Conservation (phyloP, 495 filamentous ascomycete species). For the Hypoxylon trugodes region DNA sequence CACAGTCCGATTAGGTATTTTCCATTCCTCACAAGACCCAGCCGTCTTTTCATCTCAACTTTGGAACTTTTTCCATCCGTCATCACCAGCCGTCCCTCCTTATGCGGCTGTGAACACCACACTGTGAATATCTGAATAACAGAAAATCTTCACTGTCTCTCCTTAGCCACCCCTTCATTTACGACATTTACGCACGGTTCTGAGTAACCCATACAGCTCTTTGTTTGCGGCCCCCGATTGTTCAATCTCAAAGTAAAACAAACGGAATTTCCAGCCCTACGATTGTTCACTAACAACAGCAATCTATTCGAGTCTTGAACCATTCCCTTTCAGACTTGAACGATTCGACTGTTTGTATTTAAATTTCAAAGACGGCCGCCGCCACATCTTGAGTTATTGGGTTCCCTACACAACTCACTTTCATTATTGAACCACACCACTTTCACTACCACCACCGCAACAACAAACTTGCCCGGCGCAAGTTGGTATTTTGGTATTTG, state of each 20-base stretch:
- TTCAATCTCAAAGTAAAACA: constrained; percentile 19
- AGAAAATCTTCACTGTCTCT: constrained; percentile 18
- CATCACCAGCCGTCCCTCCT: constrained; percentile 38
- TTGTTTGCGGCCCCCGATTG: constrained; percentile 24
- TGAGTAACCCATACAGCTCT: not conserved
- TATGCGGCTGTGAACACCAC: constrained; percentile 35
- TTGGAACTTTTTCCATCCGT: not conserved
- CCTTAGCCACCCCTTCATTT: no score
- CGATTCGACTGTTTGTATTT: constrained; percentile 24
- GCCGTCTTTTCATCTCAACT: not conserved
- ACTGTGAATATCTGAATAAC: constrained; percentile 2
- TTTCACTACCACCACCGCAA: constrained; percentile 3
- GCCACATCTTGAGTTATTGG: no score
- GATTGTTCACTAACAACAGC: constrained; percentile 20
- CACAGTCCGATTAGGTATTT: constrained; percentile 11
- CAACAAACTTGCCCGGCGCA: constrained; percentile 41
- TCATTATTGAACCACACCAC: not conserved
- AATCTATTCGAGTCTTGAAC: constrained; percentile 9
- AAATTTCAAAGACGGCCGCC: constrained; percentile 20
- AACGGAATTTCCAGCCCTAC: constrained; percentile 14
- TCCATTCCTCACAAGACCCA: constrained; percentile 15
- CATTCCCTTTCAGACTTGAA: constrained; percentile 15
- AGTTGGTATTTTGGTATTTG: no score
- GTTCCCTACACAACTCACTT: not conserved
- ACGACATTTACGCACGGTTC: constrained; percentile 1